phyloP scores from a whole-genome alignment of 2,329 filamentous ascomycete species.

The Rhinocladiella similis region DNA sequence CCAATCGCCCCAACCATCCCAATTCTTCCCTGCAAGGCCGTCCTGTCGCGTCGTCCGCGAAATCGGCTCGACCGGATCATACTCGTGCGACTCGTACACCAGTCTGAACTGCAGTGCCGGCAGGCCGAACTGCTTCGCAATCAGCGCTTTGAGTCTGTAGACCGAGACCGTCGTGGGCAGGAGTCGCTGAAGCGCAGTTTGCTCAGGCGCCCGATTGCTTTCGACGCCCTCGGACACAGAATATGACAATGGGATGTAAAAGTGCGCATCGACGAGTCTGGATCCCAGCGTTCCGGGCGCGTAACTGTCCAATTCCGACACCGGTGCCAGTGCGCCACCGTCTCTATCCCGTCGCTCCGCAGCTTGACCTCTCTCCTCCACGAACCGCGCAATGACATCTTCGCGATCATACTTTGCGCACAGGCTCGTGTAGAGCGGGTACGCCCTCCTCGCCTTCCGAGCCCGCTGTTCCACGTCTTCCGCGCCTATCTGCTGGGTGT shows the following conservation, averaged over 20 bases:
- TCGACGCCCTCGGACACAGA: background rate
- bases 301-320: conserved; percentile 35
- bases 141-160: conserved; percentile 78
- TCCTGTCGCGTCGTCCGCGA: conserved; percentile 10
- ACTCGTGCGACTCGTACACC: conserved; percentile 88
- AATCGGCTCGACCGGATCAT: conserved; percentile 67
- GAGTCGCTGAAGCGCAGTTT: conserved; percentile 23
- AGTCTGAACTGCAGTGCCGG: conserved; percentile 65
- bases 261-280: conserved; percentile 64
- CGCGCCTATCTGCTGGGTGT: too few relatives aligned
- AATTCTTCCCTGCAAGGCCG: conserved; percentile 55
- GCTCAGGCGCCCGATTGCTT: background rate
- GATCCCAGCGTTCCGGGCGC: conserved; percentile 83
- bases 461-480: background rate
- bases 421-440: conserved; percentile 72
- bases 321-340: conserved; percentile 15
- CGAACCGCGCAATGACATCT: conserved; percentile 17
- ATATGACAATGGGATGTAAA: conserved; percentile 49
- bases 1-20: conserved; percentile 44
- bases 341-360: conserved; percentile 50
- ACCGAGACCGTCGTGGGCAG: conserved; percentile 77
- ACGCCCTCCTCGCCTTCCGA: conserved; percentile 36
- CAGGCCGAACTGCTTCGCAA: conserved; percentile 68
- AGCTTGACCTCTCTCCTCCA: conserved; percentile 54
- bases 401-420: conserved; percentile 71